Percentiles rank a stretch among this genome's conserved stretches.
Conservation (phyloP, 352 stramenopile genomes). For the Pythium utonaiense region DNA sequence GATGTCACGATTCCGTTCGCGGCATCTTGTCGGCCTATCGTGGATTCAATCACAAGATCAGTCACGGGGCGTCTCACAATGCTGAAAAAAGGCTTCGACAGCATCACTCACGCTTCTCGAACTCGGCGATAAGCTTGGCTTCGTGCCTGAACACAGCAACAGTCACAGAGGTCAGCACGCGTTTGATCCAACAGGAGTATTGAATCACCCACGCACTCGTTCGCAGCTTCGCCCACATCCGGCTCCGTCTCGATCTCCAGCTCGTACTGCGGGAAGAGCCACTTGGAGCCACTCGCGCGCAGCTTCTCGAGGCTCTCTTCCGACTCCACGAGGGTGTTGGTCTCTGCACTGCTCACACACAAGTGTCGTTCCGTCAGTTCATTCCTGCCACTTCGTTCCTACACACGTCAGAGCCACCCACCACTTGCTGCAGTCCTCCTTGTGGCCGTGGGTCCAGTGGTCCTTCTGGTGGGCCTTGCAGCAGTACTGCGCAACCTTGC, state of each 20-base stretch:
- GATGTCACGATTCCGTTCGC: neutral
- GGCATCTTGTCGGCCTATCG: neutral
- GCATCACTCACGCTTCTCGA: constrained; percentile 52
- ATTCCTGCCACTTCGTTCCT: neutral
- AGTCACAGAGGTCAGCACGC: neutral
- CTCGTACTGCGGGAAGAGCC: constrained; percentile 69
- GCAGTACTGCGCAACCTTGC: constrained; percentile 76
- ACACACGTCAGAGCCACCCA: constrained; percentile 19
- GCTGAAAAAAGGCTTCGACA: neutral
- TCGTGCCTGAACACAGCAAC: constrained; percentile 34
- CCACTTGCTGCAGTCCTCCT: constrained; percentile 55
- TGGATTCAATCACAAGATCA: neutral
- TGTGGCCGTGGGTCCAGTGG: constrained; percentile 74
- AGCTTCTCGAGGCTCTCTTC: constrained; percentile 28
- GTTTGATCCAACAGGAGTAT: neutral
- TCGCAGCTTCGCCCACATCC: constrained; percentile 49
- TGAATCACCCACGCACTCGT: constrained; percentile 37
- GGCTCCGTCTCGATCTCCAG: constrained; percentile 81
- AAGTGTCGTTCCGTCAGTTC: no score
- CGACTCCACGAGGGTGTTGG: constrained; percentile 38
- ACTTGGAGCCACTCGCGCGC: constrained; percentile 55
- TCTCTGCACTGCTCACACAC: constrained; percentile 30
- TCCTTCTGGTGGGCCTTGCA: constrained; percentile 76
- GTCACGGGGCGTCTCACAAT: neutral
- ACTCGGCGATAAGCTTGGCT: constrained; percentile 68